These are phyloP conservation scores for Dicorynia guianensis DNA, from an alignment of 306 rosid species.

Conservation along the genomic window DNA sequence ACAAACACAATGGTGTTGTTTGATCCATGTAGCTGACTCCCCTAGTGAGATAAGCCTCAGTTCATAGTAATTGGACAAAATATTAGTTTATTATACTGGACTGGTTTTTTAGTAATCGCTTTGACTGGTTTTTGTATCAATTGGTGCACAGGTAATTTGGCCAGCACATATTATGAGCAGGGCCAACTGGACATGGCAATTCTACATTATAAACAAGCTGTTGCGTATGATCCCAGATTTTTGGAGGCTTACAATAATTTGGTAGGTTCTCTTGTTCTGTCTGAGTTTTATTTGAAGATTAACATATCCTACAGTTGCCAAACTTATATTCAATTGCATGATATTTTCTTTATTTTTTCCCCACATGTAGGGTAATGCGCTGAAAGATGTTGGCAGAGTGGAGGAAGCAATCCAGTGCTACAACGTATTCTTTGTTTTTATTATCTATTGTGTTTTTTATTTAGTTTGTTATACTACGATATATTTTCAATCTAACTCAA, in stretches of 20 bases:
- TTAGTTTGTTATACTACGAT: background rate
- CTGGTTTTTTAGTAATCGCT: background rate
- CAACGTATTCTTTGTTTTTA: conserved; percentile 63
- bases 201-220: conserved; percentile 94
- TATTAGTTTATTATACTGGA: background rate
- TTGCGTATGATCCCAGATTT: conserved; percentile 87
- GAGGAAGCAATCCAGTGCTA: conserved; percentile 98
- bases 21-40: too few species aligned
- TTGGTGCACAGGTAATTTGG: conserved; percentile 80
- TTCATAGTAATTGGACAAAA: background rate
- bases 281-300: background rate
- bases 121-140: conserved; percentile 9
- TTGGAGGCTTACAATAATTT: conserved; percentile 97
- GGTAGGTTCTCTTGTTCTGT: conserved; percentile 60
- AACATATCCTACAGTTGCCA: background rate
- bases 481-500: conserved; percentile 36
- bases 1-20: too few species aligned
- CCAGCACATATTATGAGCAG: conserved; percentile 90
- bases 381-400: conserved; percentile 90
- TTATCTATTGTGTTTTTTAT: conserved; percentile 5
- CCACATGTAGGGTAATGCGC: conserved; percentile 83
- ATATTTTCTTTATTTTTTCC: conserved; percentile 9
- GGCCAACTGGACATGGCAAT: conserved; percentile 95
- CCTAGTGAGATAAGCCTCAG: too few species aligned
- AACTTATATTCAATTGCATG: background rate